phyloP scores from a whole-genome alignment of 345 rosid species.

The Boechera retrofracta region DNA sequence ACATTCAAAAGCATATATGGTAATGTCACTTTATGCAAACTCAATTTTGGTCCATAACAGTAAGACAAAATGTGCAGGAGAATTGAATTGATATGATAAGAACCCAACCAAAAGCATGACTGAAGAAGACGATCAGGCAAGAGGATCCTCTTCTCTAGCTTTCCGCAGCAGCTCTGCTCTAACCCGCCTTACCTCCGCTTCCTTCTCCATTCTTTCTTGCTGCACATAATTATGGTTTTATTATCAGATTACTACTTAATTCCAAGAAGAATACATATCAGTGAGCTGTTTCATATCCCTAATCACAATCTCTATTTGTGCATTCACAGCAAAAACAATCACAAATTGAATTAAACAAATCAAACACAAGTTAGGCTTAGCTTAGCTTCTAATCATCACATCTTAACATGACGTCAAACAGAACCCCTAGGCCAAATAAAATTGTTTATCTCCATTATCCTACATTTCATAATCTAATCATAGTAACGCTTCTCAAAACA shows the following conservation, averaged over 20 bases:
- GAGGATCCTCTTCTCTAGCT: constrained; percentile 55
- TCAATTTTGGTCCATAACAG: constrained; percentile 11
- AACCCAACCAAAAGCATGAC: too few relatives aligned
- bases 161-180: constrained; percentile 60
- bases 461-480: not conserved
- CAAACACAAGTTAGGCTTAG: constrained; percentile 7
- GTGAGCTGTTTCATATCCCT: not conserved
- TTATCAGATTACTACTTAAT: not conserved
- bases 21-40: constrained; percentile 29
- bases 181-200: constrained; percentile 61
- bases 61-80: constrained; percentile 14
- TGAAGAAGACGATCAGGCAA: constrained; percentile 44
- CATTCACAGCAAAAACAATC: not conserved
- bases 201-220: constrained; percentile 68
- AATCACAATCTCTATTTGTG: not conserved
- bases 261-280: not conserved
- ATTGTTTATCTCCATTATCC: not conserved
- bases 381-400: not conserved
- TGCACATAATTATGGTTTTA: constrained; percentile 25
- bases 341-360: not conserved
- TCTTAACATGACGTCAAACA: not conserved
- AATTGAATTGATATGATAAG: constrained; percentile 22
- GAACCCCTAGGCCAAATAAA: not conserved
- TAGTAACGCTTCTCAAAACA: not conserved
- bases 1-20: constrained; percentile 32